Evolutionary conservation across 208 protist species (phyloP).

Genomic region (Novymonas esmeraldas): DNA sequence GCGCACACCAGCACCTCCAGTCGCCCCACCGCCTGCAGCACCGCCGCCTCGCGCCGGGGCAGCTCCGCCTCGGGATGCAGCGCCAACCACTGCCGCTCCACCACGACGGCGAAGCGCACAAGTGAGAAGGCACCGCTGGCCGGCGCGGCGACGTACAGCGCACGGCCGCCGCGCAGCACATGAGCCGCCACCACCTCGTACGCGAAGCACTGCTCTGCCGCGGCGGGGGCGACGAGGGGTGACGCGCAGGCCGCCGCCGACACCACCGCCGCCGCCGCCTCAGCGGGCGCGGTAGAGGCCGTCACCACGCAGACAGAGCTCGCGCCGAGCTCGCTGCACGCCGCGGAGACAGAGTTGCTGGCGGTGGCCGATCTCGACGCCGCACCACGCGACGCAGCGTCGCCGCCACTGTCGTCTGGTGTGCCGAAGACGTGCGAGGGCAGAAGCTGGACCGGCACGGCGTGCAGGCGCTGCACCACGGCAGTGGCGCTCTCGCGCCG

Average conservation of each 20-base stretch:
- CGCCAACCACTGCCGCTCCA: slow-evolving; percentile 42
- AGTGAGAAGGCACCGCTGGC: slow-evolving; percentile 42
- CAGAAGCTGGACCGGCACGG: slow-evolving; percentile 48
- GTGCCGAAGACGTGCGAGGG: slow-evolving; percentile 34
- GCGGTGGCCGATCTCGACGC: background rate
- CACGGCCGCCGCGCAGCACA: slow-evolving; percentile 45
- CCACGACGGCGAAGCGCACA: slow-evolving; percentile 33
- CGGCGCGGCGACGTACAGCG: slow-evolving; percentile 50
- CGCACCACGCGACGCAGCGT: background rate
- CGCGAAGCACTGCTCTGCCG: slow-evolving; percentile 9
- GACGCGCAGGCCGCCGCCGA: background rate
- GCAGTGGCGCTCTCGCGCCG: slow-evolving; percentile 46
- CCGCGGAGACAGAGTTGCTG: background rate
- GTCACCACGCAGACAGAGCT: slow-evolving; percentile 25
- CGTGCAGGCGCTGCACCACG: slow-evolving; percentile 54
- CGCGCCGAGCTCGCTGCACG: slow-evolving; percentile 11
- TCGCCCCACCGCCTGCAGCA: slow-evolving; percentile 43
- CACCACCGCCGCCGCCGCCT: background rate
- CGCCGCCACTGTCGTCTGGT: background rate
- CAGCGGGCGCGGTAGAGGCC: background rate
- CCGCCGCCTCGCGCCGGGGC: slow-evolving; percentile 21
- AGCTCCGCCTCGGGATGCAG: background rate
- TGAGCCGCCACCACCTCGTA: slow-evolving; percentile 53
- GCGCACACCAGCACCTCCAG: slow-evolving; percentile 59
- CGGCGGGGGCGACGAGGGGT: background rate